Percentiles rank a stretch among this genome's conserved stretches.
These are phyloP conservation scores for Trichocomaceae sp. DNA, from an alignment of 2,329 filamentous ascomycete genomes.

Conservation along the genomic window DNA sequence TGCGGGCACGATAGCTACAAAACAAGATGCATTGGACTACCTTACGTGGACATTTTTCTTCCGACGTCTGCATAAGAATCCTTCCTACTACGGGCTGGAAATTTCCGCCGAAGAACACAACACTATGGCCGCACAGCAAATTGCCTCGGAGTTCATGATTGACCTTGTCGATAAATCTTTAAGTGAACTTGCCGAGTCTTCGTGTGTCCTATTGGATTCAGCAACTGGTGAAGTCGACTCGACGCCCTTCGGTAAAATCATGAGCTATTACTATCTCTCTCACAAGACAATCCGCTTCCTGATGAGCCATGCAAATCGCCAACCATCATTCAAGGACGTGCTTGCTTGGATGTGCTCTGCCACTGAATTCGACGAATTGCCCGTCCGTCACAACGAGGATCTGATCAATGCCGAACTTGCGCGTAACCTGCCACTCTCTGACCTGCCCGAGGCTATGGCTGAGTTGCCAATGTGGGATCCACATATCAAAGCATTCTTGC, in stretches of 20 bases:
- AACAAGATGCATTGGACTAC: constrained; percentile 96
- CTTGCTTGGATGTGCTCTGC: constrained; percentile 90
- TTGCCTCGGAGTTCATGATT: constrained; percentile 93
- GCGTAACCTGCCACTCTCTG: constrained; percentile 66
- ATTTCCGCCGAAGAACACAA: constrained; percentile 91
- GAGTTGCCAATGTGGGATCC: constrained; percentile 92
- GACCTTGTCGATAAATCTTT: constrained; percentile 84
- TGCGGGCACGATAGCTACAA: constrained; percentile 83
- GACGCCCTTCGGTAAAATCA: constrained; percentile 91
- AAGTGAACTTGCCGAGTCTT: constrained; percentile 71
- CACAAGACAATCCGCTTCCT: constrained; percentile 90
- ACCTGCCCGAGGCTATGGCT: constrained; percentile 48
- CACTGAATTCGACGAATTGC: constrained; percentile 93
- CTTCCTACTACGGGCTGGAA: constrained; percentile 93
- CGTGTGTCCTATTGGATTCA: constrained; percentile 72
- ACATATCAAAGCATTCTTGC: constrained; percentile 89
- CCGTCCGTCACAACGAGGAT: constrained; percentile 96
- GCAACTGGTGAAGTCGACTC: constrained; percentile 79
- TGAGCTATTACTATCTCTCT: constrained; percentile 98
- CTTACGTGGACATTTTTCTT: constrained; percentile 99
- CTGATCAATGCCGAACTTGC: constrained; percentile 90
- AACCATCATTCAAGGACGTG: constrained; percentile 72
- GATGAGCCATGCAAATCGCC: constrained; percentile 64
- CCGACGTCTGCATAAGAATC: constrained; percentile 92
- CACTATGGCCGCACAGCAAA: constrained; percentile 72